These are phyloP conservation scores for Paecilomyces formosus DNA, from an alignment of 2,329 filamentous ascomycete species.

Conservation along the genomic window DNA sequence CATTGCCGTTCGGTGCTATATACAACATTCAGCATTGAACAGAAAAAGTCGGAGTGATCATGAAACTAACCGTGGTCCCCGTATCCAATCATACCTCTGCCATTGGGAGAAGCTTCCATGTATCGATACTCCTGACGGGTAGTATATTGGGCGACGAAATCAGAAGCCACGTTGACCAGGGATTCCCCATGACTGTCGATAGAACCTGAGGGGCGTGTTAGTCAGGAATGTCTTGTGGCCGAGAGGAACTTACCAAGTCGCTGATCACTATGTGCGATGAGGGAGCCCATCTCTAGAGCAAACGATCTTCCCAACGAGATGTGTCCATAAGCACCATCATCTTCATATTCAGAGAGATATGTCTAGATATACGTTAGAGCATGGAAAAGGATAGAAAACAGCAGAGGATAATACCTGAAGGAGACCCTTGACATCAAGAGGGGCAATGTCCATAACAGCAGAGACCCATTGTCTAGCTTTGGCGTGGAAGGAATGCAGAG, in stretches of 20 bases:
- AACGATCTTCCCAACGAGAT: constrained; percentile 90
- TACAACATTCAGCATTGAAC: not conserved
- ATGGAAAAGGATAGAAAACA: not conserved
- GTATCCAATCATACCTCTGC: constrained; percentile 4
- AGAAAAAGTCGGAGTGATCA: not conserved
- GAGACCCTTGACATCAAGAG: constrained; percentile 87
- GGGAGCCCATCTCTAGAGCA: constrained; percentile 82
- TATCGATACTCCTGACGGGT: constrained; percentile 93
- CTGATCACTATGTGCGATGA: constrained; percentile 80
- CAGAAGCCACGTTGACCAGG: constrained; percentile 83
- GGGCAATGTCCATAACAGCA: constrained; percentile 72
- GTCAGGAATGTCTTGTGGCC: not conserved
- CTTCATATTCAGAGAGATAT: constrained; percentile 89
- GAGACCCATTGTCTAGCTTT: constrained; percentile 76
- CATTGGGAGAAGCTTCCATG: constrained; percentile 55
- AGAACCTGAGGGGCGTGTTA: constrained; percentile 38
- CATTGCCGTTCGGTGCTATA: not conserved
- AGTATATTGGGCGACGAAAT: constrained; percentile 95
- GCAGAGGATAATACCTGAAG: constrained; percentile 46
- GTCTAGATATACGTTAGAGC: constrained; percentile 47
- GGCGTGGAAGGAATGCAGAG: constrained; percentile 68
- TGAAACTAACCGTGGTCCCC: constrained; percentile 9
- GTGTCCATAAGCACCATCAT: constrained; percentile 84
- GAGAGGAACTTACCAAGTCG: constrained; percentile 49
- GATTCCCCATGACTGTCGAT: constrained; percentile 68